Percentiles rank a stretch among this genome's conserved stretches.
Conservation (phyloP, 768 basidiomycete genomes). For the Serendipita indica region DNA sequence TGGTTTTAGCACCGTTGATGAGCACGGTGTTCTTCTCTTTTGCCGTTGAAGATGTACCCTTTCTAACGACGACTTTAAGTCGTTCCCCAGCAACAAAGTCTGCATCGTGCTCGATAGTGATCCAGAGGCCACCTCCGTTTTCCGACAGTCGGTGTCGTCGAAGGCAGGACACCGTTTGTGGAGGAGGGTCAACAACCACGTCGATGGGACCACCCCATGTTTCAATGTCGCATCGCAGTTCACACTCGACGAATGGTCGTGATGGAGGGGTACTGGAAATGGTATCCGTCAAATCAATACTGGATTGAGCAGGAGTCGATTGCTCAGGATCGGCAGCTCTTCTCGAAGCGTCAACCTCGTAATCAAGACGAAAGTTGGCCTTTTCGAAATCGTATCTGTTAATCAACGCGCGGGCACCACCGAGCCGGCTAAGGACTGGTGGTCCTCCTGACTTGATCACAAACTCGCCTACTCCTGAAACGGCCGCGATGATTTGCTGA, state of each 20-base stretch:
- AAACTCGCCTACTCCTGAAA: constrained; percentile 90
- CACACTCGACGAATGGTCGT: constrained; percentile 53
- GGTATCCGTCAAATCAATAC: constrained; percentile 11
- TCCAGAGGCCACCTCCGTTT: constrained; percentile 86
- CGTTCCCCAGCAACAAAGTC: constrained; percentile 65
- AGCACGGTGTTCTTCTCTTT: constrained; percentile 73
- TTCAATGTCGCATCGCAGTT: constrained; percentile 83
- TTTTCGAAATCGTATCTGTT: constrained; percentile 82
- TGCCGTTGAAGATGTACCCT: constrained; percentile 41
- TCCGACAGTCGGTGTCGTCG: constrained; percentile 73
- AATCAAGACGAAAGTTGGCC: constrained; percentile 66
- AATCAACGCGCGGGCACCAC: constrained; percentile 53
- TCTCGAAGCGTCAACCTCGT: constrained; percentile 31
- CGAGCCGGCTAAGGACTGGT: constrained; percentile 75
- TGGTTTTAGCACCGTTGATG: constrained; percentile 75
- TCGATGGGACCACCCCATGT: constrained; percentile 75
- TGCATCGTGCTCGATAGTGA: constrained; percentile 78
- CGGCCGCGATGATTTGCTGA: constrained; percentile 75
- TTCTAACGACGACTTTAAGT: constrained; percentile 56
- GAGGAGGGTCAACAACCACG: constrained; percentile 86
- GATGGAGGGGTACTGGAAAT: constrained; percentile 16
- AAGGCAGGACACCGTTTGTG: constrained; percentile 65
- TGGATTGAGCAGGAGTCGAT: constrained; percentile 17
- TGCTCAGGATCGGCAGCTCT: constrained; percentile 28
- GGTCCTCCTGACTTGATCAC: constrained; percentile 92